Evolutionary conservation across 768 basidiomycete genomes (phyloP), one percentile per base, ranked within the genome.

Genomic region (Lactarius pseudohatsudake): DNA sequence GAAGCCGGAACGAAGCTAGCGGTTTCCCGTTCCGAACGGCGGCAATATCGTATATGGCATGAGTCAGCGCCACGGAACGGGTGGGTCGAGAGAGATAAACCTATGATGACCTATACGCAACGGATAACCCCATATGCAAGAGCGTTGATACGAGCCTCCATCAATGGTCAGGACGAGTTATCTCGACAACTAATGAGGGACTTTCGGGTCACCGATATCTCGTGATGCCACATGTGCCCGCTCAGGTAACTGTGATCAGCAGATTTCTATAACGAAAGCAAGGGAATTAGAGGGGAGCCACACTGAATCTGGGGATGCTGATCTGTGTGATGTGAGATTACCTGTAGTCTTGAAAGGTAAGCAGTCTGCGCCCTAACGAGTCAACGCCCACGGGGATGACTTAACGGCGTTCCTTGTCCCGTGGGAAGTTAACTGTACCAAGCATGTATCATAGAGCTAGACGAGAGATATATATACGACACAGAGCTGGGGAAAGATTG

Each of bases 281-380:
- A 53, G 22, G 11, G n/a, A 50, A 15, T n/a, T 11, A 15, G 50
- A 15, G 50, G 6, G 26, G 47, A 5, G 50, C 50, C 50, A 53
- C 50, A 53, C 7, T 7, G 7, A 53, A 63, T 26, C 41, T n/a
- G 64, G 47, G n/a, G 50, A n/a, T 22, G 22, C 5, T 18, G 50
- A 28, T 15, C 2, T 18, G 50, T 26, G 65, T 57, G 65, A 40
- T 60, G 65, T 57, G 65, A 40, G 55, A 61, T 57, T 40, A 50
- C 40, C 9, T 22, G 8, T n/a, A 28, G 9, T 32, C 38, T 4
- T 16, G 32, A 66, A 62, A 53, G 65, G 61, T 40, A 66, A 20
- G 22, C 15, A 13, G 30, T 32, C 18, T 62, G 65, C 65, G 61
- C 65, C 18, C 13, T 6, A 18, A 3, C 2, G 3, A 30, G 26